phyloP scores from a whole-genome alignment of 768 basidiomycete species.

The Daedalea quercina region DNA sequence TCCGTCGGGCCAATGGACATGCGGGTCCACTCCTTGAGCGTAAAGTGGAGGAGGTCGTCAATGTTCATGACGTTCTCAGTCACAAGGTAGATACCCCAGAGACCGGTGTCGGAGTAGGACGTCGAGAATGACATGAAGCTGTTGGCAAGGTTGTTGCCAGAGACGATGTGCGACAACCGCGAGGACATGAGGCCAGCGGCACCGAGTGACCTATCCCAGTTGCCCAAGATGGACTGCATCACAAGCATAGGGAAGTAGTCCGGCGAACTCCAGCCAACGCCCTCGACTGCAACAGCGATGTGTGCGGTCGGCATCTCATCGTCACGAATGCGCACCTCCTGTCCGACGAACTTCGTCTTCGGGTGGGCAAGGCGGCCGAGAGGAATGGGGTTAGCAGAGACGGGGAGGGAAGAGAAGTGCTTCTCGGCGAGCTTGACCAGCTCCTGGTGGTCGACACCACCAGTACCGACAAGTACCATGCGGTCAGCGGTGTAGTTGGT shows the following conservation, averaged over 20 bases:
- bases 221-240: conserved; percentile 96
- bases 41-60: conserved; percentile 92
- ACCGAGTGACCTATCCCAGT: conserved; percentile 98
- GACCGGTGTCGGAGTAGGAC: conserved; percentile 95
- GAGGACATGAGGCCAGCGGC: conserved; percentile 86
- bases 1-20: conserved; percentile 85
- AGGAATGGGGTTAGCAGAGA: conserved; percentile 81
- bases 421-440: conserved; percentile 94
- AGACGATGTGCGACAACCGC: conserved; percentile 85
- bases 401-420: conserved; percentile 85
- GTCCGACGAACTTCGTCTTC: conserved; percentile 82
- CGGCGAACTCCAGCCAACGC: conserved; percentile 95
- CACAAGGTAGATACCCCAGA: conserved; percentile 98
- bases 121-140: conserved; percentile 99
- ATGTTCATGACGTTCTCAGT: conserved; percentile 92
- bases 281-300: conserved; percentile 95
- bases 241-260: conserved; percentile 99
- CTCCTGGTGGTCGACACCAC: conserved; percentile 87
- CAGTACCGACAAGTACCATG: conserved; percentile 97
- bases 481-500: conserved; percentile 98
- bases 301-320: conserved; percentile 86
- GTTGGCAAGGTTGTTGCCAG: conserved; percentile 93
- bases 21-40: conserved; percentile 90
- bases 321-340: conserved; percentile 93
- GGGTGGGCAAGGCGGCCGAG: conserved; percentile 75